A percentile compares a stretch with the other conserved stretches of the same genome.
Evolutionary conservation across 2,329 filamentous ascomycete species (phyloP).

Genomic region (Pseudogymnoascus sp.): DNA sequence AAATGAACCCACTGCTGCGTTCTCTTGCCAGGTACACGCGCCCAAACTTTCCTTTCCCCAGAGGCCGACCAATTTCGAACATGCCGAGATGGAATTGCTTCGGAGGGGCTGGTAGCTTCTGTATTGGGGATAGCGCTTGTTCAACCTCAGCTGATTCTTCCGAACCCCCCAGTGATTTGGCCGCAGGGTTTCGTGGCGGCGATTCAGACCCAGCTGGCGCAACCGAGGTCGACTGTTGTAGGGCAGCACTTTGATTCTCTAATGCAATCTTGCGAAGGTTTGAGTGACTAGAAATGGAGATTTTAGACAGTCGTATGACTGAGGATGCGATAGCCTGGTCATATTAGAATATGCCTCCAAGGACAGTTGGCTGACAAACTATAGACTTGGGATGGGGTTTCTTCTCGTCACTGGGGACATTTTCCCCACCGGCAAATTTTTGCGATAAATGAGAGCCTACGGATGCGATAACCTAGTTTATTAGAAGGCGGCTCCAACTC

Average conservation of each 20-base stretch:
- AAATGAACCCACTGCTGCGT: too few species aligned
- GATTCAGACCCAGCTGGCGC: constrained; percentile 38
- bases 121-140: constrained; percentile 43
- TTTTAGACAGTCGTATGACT: background rate
- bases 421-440: background rate
- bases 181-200: constrained; percentile 44
- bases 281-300: background rate
- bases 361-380: background rate
- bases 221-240: constrained; percentile 41
- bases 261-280: background rate
- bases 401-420: background rate
- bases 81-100: constrained; percentile 67
- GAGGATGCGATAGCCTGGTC: background rate
- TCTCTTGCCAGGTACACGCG: constrained; percentile 58
- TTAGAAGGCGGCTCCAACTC: background rate
- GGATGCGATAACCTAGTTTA: background rate
- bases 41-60: constrained; percentile 69
- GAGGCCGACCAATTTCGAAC: constrained; percentile 68
- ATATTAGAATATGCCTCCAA: background rate
- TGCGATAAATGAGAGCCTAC: background rate
- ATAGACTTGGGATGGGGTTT: background rate
- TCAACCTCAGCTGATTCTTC: constrained; percentile 46
- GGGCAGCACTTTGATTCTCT: background rate
- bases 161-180: constrained; percentile 34
- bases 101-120: constrained; percentile 48